Base-by-base conservation (phyloP, 768 basidiomycete genomes). In the Trametes elegans region DNA sequence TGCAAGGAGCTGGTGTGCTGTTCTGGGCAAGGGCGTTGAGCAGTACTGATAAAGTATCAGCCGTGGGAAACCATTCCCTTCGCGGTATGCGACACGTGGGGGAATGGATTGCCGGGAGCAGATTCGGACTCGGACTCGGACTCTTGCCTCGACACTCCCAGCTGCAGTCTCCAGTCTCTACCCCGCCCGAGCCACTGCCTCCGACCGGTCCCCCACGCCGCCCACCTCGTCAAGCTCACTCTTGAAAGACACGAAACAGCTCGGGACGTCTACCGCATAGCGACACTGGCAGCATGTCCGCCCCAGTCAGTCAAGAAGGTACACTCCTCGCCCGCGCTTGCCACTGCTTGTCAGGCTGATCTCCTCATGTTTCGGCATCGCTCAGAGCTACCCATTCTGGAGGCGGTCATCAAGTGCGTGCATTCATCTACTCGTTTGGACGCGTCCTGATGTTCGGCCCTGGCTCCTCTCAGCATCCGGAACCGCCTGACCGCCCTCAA, bases 401-500 rank as follows among this genome's bases (percentile, higher is more conserved):
- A 98, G 79, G 81, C 89, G 27, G 83, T 98, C 62, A 93, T 97
- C 73, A 89, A 90, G 93, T 93, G 62, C 46, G 74, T 68, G 34
- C 50, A 59, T n/a, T 61, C 62, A 26, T 68, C 68, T 32, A 8
- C 18, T 24, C 7, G 23, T 44, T 18, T 13, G 9, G 23, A 10
- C 42, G 24, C 28, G 43, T 41, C 28, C 47, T 57, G 35, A 68
- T 64, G 58, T 58, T 60, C 61, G 18, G 11, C 16, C 45, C 9
- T 38, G 9, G 24, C 28, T 43, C 21, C 31, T 44, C 5, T 40
- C 69, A 96, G 92, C 72, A 94, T 98, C 70, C 85, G 96, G 54
- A 96, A 97, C 72, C 84, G 96, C 59, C 83, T 99, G 43, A 96
- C 95, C 7, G 94, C 85, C 10, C 83, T 95, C 70, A 94, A 94